phyloP scores from a whole-genome alignment of 805 yeast species.

The Monosporozyma aquatica region DNA sequence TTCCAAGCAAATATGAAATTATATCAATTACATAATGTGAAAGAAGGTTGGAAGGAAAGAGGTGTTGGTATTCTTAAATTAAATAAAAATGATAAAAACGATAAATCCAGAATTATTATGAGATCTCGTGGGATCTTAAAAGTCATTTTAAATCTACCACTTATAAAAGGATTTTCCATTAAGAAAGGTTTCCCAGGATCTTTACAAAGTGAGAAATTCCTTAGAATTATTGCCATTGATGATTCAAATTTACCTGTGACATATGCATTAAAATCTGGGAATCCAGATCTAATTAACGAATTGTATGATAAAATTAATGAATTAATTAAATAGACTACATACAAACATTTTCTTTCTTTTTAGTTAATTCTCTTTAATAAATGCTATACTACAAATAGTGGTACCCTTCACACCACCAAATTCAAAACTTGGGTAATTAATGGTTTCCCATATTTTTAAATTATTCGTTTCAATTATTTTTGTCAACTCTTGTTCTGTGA shows the following conservation, averaged over 20 bases:
- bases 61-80: slow-evolving; percentile 86
- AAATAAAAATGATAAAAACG: slow-evolving; percentile 37
- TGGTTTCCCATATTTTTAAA: slow-evolving; percentile 52
- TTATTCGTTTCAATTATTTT: slow-evolving; percentile 39
- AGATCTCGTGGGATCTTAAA: slow-evolving; percentile 79
- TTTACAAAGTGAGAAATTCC: slow-evolving; percentile 69
- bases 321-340: slow-evolving; percentile 3
- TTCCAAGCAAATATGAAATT: slow-evolving; percentile 69
- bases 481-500: slow-evolving; percentile 70
- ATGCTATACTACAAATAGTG: slow-evolving; percentile 81
- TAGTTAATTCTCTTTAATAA: slow-evolving; percentile 36
- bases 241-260: slow-evolving; percentile 64
- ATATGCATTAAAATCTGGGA: slow-evolving; percentile 68
- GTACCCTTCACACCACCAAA: slow-evolving; percentile 89
- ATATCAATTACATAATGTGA: slow-evolving; percentile 58
- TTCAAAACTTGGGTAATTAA: slow-evolving; percentile 71
- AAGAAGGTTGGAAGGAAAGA: slow-evolving; percentile 90
- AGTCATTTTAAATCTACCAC: slow-evolving; percentile 69
- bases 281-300: slow-evolving; percentile 48
- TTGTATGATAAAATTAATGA: slow-evolving; percentile 36
- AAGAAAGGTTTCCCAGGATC: slow-evolving; percentile 82
- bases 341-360: too few species aligned
- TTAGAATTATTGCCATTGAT: slow-evolving; percentile 63
- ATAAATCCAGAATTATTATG: slow-evolving; percentile 70
- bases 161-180: slow-evolving; percentile 52